Evolutionary conservation across 495 filamentous ascomycete genomes (phyloP), one percentile per base, ranked within the genome.

Genomic region (Chaetomium cochliodes): DNA sequence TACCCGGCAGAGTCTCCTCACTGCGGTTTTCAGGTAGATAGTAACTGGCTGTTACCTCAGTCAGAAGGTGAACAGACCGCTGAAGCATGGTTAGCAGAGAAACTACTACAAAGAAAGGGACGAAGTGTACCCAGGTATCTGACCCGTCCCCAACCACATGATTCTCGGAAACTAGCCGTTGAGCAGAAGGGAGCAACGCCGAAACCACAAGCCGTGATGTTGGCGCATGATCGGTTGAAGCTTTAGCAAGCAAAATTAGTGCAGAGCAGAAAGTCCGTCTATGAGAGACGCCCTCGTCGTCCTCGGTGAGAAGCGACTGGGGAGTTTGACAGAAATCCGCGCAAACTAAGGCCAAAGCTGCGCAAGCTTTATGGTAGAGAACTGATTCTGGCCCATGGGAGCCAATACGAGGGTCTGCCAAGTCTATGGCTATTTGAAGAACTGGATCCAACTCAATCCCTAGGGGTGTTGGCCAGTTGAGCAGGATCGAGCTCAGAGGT

Each of bases 71-170:
- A 13, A 76, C 56, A 51, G 74, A 73, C 52, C 70, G 70, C 78
- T 80, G 53, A 13, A 25, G 9, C 23, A 11, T 5, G 26, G 49
- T 76, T 68, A 80, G 72, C 59, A 61, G 16, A 7, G 1, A 13
- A 8, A 33, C 23, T 12, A 2, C 8, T 37, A 11, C 33, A 16
- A 2, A 15, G 57, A 26, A 13, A 37, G n/a, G 25, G 37, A 8
- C 28, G 2, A 33, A 65, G 66, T 76, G 54, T 73, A 79, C 78
- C 71, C 69, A 69, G 53, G 79, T 25, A 54, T 80, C 78, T 13
- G 69, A 71, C 3, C 62, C 70, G 3, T 46, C 33, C 3, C 64
- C 62, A 46, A 69, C n/a, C 11, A 62, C 55, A 13, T 68, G 51
- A 12, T 75, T 69, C 7, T 69, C 69, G 3, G 60, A 62, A 0